These are phyloP conservation scores for Abrus precatorius DNA, from an alignment of 306 rosid species.

Conservation along the genomic window DNA sequence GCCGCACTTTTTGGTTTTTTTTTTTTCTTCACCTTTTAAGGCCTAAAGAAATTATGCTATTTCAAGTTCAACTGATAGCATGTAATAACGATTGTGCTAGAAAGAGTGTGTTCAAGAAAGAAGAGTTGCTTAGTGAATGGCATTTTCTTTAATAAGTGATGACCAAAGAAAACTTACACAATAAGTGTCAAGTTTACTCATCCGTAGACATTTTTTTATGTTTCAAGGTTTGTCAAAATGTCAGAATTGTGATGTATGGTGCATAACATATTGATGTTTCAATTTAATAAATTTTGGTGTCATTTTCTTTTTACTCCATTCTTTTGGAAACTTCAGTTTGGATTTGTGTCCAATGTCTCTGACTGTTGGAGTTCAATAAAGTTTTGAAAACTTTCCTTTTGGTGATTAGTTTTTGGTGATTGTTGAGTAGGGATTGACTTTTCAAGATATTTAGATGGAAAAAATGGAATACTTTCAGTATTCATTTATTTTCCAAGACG, in stretches of 20 bases:
- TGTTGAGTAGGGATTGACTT: not conserved
- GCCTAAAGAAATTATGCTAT: not conserved
- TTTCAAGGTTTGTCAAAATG: constrained; percentile 2
- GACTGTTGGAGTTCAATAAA: constrained; percentile 2
- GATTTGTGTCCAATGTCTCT: not conserved
- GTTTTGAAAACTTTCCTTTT: not conserved
- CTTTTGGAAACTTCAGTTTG: not conserved
- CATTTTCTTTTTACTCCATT: not conserved
- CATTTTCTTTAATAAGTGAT: not conserved
- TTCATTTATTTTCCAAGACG: constrained; percentile 1
- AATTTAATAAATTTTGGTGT: not conserved
- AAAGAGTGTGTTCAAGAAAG: not conserved
- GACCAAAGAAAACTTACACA: not conserved
- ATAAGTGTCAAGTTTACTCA: not conserved
- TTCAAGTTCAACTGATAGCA: not conserved
- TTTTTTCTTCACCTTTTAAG: not conserved
- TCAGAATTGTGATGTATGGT: not conserved
- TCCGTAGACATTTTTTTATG: not conserved
- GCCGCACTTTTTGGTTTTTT: too few relatives aligned
- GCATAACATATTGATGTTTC: not conserved
- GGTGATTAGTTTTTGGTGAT: not conserved
- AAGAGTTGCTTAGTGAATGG: constrained; percentile 21
- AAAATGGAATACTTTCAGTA: not conserved
- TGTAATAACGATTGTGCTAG: not conserved
- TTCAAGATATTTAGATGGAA: constrained; percentile 14